A percentile compares a stretch with the other conserved stretches of the same genome.
phyloP scores from a whole-genome alignment of 129 eudicot species.

The Saposhnikovia divaricata region DNA sequence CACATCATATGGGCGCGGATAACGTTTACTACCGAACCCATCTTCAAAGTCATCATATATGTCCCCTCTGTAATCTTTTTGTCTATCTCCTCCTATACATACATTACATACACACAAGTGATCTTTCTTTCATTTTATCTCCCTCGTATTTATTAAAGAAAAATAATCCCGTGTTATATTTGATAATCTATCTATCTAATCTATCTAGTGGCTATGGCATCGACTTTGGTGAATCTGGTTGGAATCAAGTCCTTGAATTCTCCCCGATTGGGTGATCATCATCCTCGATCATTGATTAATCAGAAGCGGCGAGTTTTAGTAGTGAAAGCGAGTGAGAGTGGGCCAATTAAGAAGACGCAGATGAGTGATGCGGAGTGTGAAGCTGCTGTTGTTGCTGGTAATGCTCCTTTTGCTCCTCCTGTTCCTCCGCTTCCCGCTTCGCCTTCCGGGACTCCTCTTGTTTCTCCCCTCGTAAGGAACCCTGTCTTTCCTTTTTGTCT shows the following conservation, averaged over 20 bases:
- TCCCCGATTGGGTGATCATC: slow-evolving; percentile 12
- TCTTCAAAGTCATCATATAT: too few relatives aligned
- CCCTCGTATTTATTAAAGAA: too few relatives aligned
- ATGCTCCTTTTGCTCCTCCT: slow-evolving; percentile 76
- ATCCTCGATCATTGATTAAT: slow-evolving; percentile 9
- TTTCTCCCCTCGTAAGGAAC: slow-evolving; percentile 49
- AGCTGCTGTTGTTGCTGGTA: slow-evolving; percentile 90
- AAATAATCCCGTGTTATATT: too few relatives aligned
- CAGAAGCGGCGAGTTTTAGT: slow-evolving; percentile 20
- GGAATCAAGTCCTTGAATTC: background rate
- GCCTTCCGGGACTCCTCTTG: slow-evolving; percentile 73
- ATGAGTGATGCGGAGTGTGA: slow-evolving; percentile 70
- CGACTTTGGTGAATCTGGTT: background rate
- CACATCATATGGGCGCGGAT: too few relatives aligned
- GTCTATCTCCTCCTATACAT: too few relatives aligned
- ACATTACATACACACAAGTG: too few relatives aligned
- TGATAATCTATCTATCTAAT: too few relatives aligned
- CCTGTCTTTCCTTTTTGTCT: too few relatives aligned
- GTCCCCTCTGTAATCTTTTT: too few relatives aligned
- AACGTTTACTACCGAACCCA: too few relatives aligned
- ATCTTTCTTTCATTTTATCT: too few relatives aligned
- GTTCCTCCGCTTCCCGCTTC: slow-evolving; percentile 58
- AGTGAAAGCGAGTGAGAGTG: slow-evolving; percentile 32
- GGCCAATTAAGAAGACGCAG: slow-evolving; percentile 40
- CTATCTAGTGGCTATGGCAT: background rate